Base-by-base conservation (phyloP, 1,284 basidiomycete genomes). In the Ganoderma lucidum region DNA sequence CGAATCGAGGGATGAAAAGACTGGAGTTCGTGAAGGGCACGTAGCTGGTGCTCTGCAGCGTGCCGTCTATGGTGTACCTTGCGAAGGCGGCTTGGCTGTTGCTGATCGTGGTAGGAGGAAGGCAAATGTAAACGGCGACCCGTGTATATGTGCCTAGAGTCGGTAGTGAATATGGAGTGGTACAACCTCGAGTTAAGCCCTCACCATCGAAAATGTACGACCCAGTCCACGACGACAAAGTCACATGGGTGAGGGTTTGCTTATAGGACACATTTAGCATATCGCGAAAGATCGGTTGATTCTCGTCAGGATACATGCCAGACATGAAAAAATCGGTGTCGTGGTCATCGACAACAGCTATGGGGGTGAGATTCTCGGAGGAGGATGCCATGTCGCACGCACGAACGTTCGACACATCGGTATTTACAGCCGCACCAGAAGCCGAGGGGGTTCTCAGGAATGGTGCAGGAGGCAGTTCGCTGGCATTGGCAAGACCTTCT, bases 1-100 rank as follows among this genome's bases (percentile, higher is more conserved):
- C 56, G 35, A 59, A 59, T 14, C 56, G 17, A n/a, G 56, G 56
- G n/a, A 59, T 19, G 35, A 37, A 59, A 19, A 59, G n/a, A 35
- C 37, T n/a, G 8, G 3, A 35, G 35, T 39, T 8, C 4, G 56
- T 12, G 56, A 37, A 39, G 1, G 56, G 56, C 9, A 59, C 56
- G 56, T 59, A 59, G 56, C 56, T 59, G 6, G 56, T 9, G 35
- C 56, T 17, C 8, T 17, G 15, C 35, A 3, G 56, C 8, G 19
- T 39, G 9, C 56, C 56, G 35, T 59, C 56, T 8, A 59, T n/a
- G 37, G 9, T 59, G 56, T 59, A 59, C 3, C 6, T 59, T 23
- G 56, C 56, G 35, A 59, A 59, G n/a, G 56, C 56, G 6, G 56
- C 35, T 8, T 17, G 15, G 6, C 6, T 35, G 9, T 9, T 35